phyloP scores from a whole-genome alignment of 2,329 filamentous ascomycete species.

The Lithohypha guttulata region DNA sequence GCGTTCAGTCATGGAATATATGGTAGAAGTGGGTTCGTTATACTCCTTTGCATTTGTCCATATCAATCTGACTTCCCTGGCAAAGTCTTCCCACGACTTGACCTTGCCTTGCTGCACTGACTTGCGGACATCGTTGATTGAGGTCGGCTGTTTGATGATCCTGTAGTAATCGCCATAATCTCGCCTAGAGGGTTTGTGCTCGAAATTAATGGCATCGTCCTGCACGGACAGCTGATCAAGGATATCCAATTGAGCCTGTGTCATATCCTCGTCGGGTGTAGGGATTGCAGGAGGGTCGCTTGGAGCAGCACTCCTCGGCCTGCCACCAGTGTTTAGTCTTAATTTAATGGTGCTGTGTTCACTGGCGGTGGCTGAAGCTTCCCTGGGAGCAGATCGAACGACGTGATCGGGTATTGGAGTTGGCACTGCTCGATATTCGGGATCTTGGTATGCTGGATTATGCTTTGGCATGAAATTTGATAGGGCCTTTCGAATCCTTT shows the following conservation, averaged over 20 bases:
- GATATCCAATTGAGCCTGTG: constrained; percentile 14
- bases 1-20: constrained; percentile 64
- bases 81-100: constrained; percentile 72
- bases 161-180: constrained; percentile 62
- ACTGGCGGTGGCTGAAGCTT: constrained; percentile 7
- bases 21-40: constrained; percentile 84
- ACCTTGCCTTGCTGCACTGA: constrained; percentile 63
- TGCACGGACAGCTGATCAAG: constrained; percentile 16
- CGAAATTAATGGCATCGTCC: constrained; percentile 36
- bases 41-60: constrained; percentile 84
- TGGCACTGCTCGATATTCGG: constrained; percentile 58
- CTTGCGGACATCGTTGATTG: constrained; percentile 66
- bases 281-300: constrained; percentile 7
- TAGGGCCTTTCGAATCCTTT: constrained; percentile 73
- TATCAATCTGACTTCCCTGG: constrained; percentile 66
- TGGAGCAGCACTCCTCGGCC: constrained; percentile 15
- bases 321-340: constrained; percentile 9
- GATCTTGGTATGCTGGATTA: constrained; percentile 68
- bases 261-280: constrained; percentile 11
- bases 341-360: constrained; percentile 13
- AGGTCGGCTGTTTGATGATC: constrained; percentile 69
- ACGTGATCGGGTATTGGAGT: constrained; percentile 55
- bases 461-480: constrained; percentile 80
- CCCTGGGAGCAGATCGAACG: constrained; percentile 28
- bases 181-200: constrained; percentile 51